Evolutionary conservation across 208 protist genomes (phyloP).

Genomic region (Trypanosoma conorhini): DNA sequence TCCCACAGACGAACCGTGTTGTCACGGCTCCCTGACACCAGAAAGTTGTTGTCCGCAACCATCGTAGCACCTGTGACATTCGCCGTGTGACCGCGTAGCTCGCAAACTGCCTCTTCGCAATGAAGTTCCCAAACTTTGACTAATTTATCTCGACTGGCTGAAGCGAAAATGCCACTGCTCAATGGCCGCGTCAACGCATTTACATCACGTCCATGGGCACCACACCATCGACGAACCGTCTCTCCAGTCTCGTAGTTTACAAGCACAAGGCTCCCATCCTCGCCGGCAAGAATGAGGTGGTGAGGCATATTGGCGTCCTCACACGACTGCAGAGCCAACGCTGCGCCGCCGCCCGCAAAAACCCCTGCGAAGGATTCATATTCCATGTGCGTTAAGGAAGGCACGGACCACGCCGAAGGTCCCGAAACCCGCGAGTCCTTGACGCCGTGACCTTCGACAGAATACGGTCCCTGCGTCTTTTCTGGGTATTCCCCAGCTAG

Average conservation of each 20-base stretch:
- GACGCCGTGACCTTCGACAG: not conserved
- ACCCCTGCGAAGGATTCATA: conserved; percentile 60
- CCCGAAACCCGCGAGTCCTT: not conserved
- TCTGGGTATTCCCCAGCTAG: not conserved
- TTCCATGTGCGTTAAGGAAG: conserved; percentile 24
- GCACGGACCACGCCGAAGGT: not conserved
- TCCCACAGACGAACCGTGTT: conserved; percentile 83
- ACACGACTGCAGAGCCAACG: conserved; percentile 62
- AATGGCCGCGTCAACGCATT: conserved; percentile 59
- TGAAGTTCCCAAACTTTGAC: conserved; percentile 70
- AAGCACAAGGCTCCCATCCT: conserved; percentile 60
- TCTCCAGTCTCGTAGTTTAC: conserved; percentile 71
- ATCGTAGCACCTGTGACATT: conserved; percentile 57
- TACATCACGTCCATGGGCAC: conserved; percentile 57
- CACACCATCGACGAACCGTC: conserved; percentile 50
- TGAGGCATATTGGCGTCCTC: conserved; percentile 37
- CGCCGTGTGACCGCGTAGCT: conserved; percentile 56
- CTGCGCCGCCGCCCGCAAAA: conserved; percentile 34
- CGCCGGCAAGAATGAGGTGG: conserved; percentile 52
- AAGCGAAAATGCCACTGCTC: conserved; percentile 45
- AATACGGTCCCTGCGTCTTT: not conserved
- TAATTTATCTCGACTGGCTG: conserved; percentile 55
- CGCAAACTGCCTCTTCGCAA: conserved; percentile 33
- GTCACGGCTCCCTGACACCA: conserved; percentile 74
- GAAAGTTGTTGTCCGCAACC: conserved; percentile 26